phyloP scores from a whole-genome alignment of 805 yeast genomes.

The Ascoidea tarda region DNA sequence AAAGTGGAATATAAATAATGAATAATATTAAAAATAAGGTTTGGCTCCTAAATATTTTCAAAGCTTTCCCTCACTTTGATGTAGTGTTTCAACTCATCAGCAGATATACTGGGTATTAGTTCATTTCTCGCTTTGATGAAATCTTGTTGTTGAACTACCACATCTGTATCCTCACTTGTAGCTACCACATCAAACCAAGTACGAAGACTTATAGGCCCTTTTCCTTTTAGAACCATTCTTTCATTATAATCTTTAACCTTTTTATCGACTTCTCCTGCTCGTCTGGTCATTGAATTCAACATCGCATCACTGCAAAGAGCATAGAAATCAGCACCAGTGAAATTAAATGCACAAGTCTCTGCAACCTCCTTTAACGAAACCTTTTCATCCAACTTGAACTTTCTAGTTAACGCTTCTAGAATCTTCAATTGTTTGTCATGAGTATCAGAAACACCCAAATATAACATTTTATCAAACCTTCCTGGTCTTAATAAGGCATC shows the following conservation, averaged over 20 bases:
- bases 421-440: slow-evolving; percentile 80
- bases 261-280: slow-evolving; percentile 61
- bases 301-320: slow-evolving; percentile 93
- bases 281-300: slow-evolving; percentile 91
- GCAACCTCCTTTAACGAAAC: slow-evolving; percentile 52
- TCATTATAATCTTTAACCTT: slow-evolving; percentile 42
- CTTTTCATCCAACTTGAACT: slow-evolving; percentile 46
- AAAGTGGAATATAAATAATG: too few species aligned
- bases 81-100: slow-evolving; percentile 77
- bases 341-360: slow-evolving; percentile 68
- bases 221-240: slow-evolving; percentile 16
- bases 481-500: slow-evolving; percentile 92
- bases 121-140: slow-evolving; percentile 63
- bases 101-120: slow-evolving; percentile 74
- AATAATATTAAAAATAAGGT: slow-evolving; percentile 4
- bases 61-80: slow-evolving; percentile 65
- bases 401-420: slow-evolving; percentile 76
- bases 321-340: slow-evolving; percentile 96
- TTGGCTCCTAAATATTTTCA: slow-evolving; percentile 41
- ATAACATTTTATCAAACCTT: slow-evolving; percentile 88
- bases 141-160: slow-evolving; percentile 56
- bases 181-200: slow-evolving; percentile 90
- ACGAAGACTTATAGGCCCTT: slow-evolving; percentile 42
- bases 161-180: slow-evolving; percentile 47
- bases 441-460: slow-evolving; percentile 86